Conservation (phyloP, 805 yeast genomes). For the Hanseniaspora occidentalis region DNA sequence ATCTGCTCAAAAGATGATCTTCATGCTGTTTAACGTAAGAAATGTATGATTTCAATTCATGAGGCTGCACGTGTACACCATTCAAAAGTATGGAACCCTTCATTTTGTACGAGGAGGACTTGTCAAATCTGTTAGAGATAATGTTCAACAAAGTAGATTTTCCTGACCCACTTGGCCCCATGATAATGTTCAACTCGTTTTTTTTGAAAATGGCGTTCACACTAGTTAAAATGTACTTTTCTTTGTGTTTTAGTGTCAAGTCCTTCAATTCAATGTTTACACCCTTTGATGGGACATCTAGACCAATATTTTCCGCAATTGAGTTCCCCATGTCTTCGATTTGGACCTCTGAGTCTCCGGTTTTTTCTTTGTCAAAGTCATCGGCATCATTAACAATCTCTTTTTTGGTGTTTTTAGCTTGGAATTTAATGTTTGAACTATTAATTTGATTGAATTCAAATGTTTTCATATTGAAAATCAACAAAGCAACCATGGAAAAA, state of each 20-base stretch:
- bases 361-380: no score
- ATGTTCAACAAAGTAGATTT: slow-evolving; percentile 56
- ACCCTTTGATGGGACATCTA: slow-evolving; percentile 12
- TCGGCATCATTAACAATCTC: background rate
- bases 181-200: slow-evolving; percentile 52
- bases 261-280: slow-evolving; percentile 14
- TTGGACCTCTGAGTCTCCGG: no score
- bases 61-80: slow-evolving; percentile 23
- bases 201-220: slow-evolving; percentile 41
- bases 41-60: slow-evolving; percentile 32
- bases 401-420: background rate
- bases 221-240: slow-evolving; percentile 29
- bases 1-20: slow-evolving; percentile 50
- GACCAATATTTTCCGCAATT: no score
- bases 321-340: no score
- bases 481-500: slow-evolving; percentile 35
- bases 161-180: slow-evolving; percentile 79
- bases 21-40: slow-evolving; percentile 81
- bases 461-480: slow-evolving; percentile 35
- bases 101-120: slow-evolving; percentile 20
- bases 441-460: slow-evolving; percentile 18
- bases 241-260: slow-evolving; percentile 6
- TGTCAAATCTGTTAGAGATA: slow-evolving; percentile 43
- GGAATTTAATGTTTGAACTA: background rate
- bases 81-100: slow-evolving; percentile 36